These are phyloP conservation scores for Skeletonema marinoi DNA, from an alignment of 108 stramenopile species.

Conservation along the genomic window DNA sequence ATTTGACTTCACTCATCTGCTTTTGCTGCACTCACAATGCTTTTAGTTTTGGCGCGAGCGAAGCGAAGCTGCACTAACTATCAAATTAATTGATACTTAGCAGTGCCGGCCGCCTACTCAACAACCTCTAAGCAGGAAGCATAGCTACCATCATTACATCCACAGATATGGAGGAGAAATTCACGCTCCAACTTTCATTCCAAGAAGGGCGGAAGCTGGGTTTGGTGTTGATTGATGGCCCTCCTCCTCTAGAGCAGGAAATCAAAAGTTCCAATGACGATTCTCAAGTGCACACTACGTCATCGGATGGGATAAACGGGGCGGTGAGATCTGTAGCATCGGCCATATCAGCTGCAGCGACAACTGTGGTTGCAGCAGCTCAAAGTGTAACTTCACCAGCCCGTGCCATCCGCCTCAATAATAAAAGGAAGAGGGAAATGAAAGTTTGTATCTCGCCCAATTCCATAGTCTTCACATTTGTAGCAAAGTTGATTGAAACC, in stretches of 20 bases:
- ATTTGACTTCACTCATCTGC: too few species aligned
- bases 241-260: not conserved
- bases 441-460: slow-evolving; percentile 7
- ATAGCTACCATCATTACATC: too few species aligned
- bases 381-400: not conserved
- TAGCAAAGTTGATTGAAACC: not conserved
- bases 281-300: not conserved
- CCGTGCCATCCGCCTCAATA: not conserved
- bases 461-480: slow-evolving; percentile 14
- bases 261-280: not conserved
- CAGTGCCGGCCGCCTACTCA: too few species aligned
- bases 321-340: not conserved
- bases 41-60: too few species aligned
- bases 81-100: too few species aligned
- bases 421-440: slow-evolving; percentile 16
- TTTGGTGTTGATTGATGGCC: not conserved
- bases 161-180: not conserved
- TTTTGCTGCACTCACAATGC: too few species aligned
- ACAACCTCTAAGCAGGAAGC: too few species aligned
- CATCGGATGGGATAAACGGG: not conserved
- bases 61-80: too few species aligned
- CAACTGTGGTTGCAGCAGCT: not conserved
- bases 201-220: slow-evolving; percentile 4
- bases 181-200: not conserved
- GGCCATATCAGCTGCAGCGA: not conserved